These are phyloP conservation scores for Haberlea rhodopensis DNA, from an alignment of 257 asterid species.

Conservation along the genomic window DNA sequence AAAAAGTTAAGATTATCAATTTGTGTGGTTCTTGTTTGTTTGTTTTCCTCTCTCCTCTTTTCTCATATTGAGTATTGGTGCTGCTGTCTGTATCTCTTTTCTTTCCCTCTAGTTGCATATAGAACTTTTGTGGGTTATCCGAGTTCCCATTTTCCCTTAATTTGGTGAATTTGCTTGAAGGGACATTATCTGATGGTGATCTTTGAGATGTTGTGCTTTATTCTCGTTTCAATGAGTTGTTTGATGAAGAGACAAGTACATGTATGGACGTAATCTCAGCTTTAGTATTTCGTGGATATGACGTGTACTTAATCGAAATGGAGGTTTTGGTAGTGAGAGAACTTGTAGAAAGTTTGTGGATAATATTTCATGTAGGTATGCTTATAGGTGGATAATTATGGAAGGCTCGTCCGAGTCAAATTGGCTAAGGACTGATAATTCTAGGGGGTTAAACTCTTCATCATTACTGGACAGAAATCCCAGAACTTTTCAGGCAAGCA, in stretches of 20 bases:
- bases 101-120: conserved; percentile 16
- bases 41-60: conserved; percentile 24
- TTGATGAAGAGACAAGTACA: conserved; percentile 5
- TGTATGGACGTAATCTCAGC: background rate
- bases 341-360: conserved; percentile 26
- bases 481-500: conserved; percentile 38
- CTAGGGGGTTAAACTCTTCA: conserved; percentile 64
- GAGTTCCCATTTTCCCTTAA: background rate
- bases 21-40: conserved; percentile 45
- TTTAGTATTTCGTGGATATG: conserved; percentile 17
- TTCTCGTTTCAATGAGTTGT: conserved; percentile 2
- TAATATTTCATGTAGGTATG: conserved; percentile 32
- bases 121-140: background rate
- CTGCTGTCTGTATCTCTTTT: conserved; percentile 22
- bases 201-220: conserved; percentile 16
- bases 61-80: conserved; percentile 15
- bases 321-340: conserved; percentile 32
- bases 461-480: conserved; percentile 45
- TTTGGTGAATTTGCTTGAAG: background rate
- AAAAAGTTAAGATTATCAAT: conserved; percentile 33
- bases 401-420: conserved; percentile 86
- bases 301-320: conserved; percentile 43
- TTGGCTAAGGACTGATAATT: conserved; percentile 69
- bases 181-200: background rate
- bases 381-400: conserved; percentile 48